Conservation (phyloP, 1,284 basidiomycete genomes). For the Heterobasidion irregulare region DNA sequence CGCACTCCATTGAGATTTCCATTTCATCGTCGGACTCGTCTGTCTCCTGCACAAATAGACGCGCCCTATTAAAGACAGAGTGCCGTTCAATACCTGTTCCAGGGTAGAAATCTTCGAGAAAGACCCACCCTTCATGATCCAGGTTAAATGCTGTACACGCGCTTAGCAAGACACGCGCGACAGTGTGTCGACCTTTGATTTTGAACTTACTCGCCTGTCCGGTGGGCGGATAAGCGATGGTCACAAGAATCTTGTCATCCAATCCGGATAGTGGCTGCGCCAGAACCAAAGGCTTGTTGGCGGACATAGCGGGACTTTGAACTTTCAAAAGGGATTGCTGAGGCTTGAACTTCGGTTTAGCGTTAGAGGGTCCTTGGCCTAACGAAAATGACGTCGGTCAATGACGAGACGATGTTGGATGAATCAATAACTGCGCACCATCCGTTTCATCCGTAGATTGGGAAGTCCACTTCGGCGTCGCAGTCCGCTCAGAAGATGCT, state of each 20-base stretch:
- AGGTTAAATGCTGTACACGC: constrained; percentile 11
- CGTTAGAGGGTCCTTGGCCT: background rate
- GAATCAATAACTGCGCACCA: too few relatives aligned
- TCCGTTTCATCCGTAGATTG: background rate
- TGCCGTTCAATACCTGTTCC: background rate
- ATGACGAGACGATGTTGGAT: background rate
- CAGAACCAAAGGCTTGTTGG: background rate
- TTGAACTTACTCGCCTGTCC: constrained; percentile 13
- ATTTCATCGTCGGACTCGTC: constrained; percentile 7
- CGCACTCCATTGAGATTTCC: constrained; percentile 7
- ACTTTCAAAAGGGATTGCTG: background rate
- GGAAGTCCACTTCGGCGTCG: background rate
- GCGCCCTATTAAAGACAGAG: constrained; percentile 3
- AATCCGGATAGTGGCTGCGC: background rate
- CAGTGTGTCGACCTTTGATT: constrained; percentile 11
- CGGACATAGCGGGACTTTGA: background rate
- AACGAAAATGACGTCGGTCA: background rate
- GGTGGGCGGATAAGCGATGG: constrained; percentile 9
- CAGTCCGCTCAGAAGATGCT: background rate
- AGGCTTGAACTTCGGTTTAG: background rate
- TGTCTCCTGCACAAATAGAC: constrained; percentile 2
- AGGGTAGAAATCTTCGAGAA: background rate
- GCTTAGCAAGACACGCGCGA: constrained; percentile 9
- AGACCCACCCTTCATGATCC: constrained; percentile 5
- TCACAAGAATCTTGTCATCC: constrained; percentile 12